Percentiles rank a stretch among this genome's conserved stretches.
These are phyloP conservation scores for Lasiodiplodia gonubiensis DNA, from an alignment of 2,329 filamentous ascomycete genomes.

Conservation along the genomic window DNA sequence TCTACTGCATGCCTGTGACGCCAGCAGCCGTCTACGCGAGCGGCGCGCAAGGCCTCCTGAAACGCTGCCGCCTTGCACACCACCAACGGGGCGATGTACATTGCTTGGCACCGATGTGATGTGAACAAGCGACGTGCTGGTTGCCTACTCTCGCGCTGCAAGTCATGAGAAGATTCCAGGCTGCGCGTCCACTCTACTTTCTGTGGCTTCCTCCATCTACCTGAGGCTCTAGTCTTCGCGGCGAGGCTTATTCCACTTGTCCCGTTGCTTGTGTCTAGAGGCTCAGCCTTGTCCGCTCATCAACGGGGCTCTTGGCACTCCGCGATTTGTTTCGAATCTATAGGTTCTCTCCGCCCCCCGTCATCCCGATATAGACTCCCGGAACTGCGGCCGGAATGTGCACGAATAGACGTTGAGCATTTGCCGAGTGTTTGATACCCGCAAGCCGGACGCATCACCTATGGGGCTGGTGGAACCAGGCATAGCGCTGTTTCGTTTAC, in stretches of 20 bases:
- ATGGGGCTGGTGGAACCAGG: neutral
- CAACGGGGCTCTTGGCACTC: conserved; percentile 20
- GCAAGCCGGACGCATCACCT: neutral
- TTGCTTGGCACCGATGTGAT: neutral
- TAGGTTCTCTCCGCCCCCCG: conserved; percentile 2
- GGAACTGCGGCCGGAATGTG: neutral
- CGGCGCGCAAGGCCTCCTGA: conserved; percentile 11
- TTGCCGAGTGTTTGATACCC: conserved; percentile 14
- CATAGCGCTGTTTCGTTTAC: conserved; percentile 25
- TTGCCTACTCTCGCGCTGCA: neutral
- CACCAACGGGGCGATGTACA: neutral
- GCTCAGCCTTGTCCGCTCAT: conserved; percentile 5
- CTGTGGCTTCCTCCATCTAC: conserved; percentile 4
- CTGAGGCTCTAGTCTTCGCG: neutral
- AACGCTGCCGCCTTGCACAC: neutral
- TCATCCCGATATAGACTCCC: conserved; percentile 5
- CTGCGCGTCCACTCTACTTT: neutral
- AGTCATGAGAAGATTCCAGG: conserved; percentile 5
- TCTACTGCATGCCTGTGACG: neutral
- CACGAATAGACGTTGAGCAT: neutral
- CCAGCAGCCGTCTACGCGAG: conserved; percentile 5
- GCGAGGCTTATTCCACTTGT: conserved; percentile 4
- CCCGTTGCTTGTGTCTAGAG: conserved; percentile 16
- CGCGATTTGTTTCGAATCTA: conserved; percentile 22
- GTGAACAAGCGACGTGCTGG: neutral